Evolutionary conservation across 257 asterid species (phyloP).

Genomic region (Capsicum chinense): DNA sequence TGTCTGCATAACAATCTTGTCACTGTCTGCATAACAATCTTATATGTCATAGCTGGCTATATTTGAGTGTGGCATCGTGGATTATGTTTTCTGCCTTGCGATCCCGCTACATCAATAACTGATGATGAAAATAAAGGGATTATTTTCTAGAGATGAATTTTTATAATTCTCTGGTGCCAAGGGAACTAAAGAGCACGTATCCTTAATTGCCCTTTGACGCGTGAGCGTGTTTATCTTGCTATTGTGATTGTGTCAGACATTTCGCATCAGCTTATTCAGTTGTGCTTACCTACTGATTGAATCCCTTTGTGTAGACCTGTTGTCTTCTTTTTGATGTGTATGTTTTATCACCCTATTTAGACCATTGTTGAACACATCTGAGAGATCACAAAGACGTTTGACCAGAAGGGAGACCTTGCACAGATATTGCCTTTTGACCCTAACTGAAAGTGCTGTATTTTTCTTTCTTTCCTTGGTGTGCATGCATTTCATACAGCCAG

Average conservation of each 20-base stretch:
- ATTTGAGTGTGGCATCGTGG: background rate
- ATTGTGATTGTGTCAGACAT: background rate
- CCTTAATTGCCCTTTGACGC: background rate
- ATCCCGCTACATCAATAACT: slow-evolving; percentile 20
- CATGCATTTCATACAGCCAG: slow-evolving; percentile 8
- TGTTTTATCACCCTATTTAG: background rate
- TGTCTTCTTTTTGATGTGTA: slow-evolving; percentile 13
- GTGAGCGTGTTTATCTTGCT: slow-evolving; percentile 7
- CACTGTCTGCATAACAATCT: slow-evolving; percentile 18
- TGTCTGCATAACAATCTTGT: slow-evolving; percentile 20
- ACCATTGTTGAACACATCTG: slow-evolving; percentile 2
- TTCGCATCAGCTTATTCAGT: background rate
- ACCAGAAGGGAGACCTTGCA: background rate
- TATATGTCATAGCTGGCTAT: slow-evolving; percentile 9
- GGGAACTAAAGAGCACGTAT: background rate
- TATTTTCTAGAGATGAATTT: slow-evolving; percentile 13
- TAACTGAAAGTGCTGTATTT: slow-evolving; percentile 11
- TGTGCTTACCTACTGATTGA: slow-evolving; percentile 18
- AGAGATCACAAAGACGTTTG: background rate
- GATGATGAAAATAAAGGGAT: slow-evolving; percentile 10
- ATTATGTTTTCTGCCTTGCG: slow-evolving; percentile 19
- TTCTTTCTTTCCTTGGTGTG: background rate
- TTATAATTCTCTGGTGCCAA: slow-evolving; percentile 2
- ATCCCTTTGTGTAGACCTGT: background rate
- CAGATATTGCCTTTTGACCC: background rate